These are phyloP conservation scores for Xylogone sp. DNA, from an alignment of 2,329 filamentous ascomycete species.

Conservation along the genomic window DNA sequence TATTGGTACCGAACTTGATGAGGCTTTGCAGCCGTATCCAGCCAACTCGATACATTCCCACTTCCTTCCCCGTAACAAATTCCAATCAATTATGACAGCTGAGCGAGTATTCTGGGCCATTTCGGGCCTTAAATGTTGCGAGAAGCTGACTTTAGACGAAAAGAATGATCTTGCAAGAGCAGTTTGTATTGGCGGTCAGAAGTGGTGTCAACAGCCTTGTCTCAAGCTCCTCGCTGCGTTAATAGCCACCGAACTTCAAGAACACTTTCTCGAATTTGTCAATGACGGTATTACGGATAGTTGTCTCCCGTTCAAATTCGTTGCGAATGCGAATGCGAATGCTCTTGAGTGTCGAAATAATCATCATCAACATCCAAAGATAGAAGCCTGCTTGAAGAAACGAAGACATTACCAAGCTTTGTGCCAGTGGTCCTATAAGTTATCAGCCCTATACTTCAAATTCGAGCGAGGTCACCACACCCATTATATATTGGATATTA, in stretches of 20 bases:
- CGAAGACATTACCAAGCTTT: too few relatives aligned
- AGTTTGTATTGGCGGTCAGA: not conserved
- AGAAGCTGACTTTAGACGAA: not conserved
- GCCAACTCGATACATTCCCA: not conserved
- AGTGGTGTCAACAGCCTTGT: not conserved
- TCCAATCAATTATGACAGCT: not conserved
- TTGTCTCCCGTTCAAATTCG: not conserved
- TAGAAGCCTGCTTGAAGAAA: not conserved
- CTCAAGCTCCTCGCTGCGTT: not conserved
- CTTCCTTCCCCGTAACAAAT: not conserved
- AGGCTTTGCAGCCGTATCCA: not conserved
- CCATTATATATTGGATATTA: not conserved
- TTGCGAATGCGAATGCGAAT: too few relatives aligned
- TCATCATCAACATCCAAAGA: not conserved
- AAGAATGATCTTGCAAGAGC: not conserved
- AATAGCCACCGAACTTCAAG: not conserved
- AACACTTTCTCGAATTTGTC: not conserved
- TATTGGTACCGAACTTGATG: not conserved
- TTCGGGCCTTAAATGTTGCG: not conserved
- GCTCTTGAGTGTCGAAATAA: too few relatives aligned
- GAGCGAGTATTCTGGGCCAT: not conserved
- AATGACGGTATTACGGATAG: not conserved
- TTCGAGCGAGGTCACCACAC: not conserved
- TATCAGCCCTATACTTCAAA: not conserved
- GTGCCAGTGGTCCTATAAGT: not conserved